Conservation (phyloP, 164 flowering plant species). For the Dillenia turbinata region DNA sequence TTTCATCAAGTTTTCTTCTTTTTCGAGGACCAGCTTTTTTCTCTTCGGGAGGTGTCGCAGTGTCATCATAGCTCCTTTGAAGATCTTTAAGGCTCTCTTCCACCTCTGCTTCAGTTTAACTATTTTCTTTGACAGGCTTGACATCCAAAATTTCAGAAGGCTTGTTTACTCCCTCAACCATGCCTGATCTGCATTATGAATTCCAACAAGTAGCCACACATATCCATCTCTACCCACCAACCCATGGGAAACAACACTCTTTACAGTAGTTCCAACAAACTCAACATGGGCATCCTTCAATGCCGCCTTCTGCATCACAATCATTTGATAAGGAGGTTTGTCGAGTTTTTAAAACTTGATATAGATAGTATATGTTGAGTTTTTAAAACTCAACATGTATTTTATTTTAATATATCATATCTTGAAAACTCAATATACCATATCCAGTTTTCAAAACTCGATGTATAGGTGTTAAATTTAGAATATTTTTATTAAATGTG, state of each 20-base stretch:
- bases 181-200: slow-evolving; percentile 9
- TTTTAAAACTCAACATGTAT: too few species aligned
- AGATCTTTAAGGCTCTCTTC: slow-evolving; percentile 7
- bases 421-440: too few species aligned
- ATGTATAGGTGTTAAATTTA: too few species aligned
- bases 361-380: too few species aligned
- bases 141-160: slow-evolving; percentile 6
- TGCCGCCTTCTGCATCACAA: slow-evolving; percentile 9
- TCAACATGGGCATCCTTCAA: slow-evolving; percentile 6
- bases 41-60: slow-evolving; percentile 1
- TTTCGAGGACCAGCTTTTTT: slow-evolving; percentile 20
- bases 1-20: slow-evolving; percentile 33
- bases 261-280: slow-evolving; percentile 12
- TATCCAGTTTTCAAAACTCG: too few species aligned
- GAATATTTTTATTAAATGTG: too few species aligned
- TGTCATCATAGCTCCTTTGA: not conserved
- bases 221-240: slow-evolving; percentile 5
- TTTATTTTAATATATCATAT: too few species aligned
- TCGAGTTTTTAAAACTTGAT: too few species aligned
- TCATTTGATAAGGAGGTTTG: slow-evolving; percentile 6
- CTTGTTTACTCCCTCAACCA: slow-evolving; percentile 1
- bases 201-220: slow-evolving; percentile 6
- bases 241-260: slow-evolving; percentile 8
- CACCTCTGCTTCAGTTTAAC: slow-evolving; percentile 6
- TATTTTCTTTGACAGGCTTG: slow-evolving; percentile 1